Conservation (phyloP, 176 grass and related monocot genomes). For the Puya raimondii region DNA sequence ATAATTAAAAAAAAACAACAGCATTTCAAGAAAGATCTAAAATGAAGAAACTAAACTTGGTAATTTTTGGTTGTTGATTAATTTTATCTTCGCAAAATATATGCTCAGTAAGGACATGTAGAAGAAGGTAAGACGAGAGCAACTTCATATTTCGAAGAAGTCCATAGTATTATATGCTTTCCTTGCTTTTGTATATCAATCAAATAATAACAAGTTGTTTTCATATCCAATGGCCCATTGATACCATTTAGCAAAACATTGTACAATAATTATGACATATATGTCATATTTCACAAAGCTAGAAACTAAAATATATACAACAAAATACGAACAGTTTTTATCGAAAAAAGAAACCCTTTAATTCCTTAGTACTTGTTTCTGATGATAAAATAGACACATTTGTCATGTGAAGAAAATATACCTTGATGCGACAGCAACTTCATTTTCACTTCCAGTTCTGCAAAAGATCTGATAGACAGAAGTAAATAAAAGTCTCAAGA, state of each 20-base stretch:
- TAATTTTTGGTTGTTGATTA: no score
- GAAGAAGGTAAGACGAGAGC: no score
- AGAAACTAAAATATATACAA: background rate
- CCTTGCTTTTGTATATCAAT: background rate
- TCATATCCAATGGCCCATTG: background rate
- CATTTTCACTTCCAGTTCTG: slow-evolving; percentile 51
- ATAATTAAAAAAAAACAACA: no score
- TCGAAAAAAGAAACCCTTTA: background rate
- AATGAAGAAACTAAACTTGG: no score
- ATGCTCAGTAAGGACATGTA: no score
- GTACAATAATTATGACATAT: no score
- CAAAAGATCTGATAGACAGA: slow-evolving; percentile 61
- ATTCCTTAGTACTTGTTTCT: background rate
- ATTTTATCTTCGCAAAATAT: no score
- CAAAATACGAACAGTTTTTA: slow-evolving; percentile 12
- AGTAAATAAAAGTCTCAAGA: slow-evolving; percentile 68
- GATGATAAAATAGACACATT: slow-evolving; percentile 7
- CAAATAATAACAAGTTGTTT: background rate
- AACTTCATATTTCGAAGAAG: no score
- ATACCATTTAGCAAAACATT: no score
- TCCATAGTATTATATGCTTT: no score
- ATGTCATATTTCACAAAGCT: no score
- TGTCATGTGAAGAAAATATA: slow-evolving; percentile 31
- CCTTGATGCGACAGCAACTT: slow-evolving; percentile 59
- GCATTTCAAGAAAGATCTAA: no score